Evolutionary conservation across 2,329 filamentous ascomycete genomes (phyloP).

Genomic region (Xylaria sp.): DNA sequence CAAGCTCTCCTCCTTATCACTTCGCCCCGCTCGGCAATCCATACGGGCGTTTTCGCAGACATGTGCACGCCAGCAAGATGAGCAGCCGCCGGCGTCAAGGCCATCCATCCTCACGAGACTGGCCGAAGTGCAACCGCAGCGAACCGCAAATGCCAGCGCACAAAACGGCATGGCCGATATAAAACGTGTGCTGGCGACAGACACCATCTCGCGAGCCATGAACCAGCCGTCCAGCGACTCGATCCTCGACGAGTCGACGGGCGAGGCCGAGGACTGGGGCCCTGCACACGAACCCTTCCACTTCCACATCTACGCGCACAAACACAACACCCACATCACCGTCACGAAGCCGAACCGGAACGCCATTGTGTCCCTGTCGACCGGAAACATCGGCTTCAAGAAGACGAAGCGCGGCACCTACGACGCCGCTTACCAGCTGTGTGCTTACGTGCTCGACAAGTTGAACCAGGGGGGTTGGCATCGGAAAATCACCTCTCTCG

Average conservation of each 20-base stretch:
- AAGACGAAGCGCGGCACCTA: constrained; percentile 84
- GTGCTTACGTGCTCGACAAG: constrained; percentile 82
- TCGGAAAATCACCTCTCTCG: constrained; percentile 78
- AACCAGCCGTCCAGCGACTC: constrained; percentile 37
- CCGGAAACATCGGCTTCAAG: constrained; percentile 91
- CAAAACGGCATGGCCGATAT: constrained; percentile 25
- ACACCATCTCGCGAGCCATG: constrained; percentile 38
- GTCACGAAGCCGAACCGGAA: constrained; percentile 84
- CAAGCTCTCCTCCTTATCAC: constrained; percentile 45
- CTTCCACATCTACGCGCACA: constrained; percentile 85
- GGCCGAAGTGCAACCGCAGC: neutral
- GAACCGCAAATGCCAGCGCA: neutral
- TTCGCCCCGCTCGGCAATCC: constrained; percentile 40
- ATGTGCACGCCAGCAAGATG: constrained; percentile 43
- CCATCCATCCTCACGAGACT: constrained; percentile 23
- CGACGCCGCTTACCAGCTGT: constrained; percentile 92
- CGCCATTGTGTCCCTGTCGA: constrained; percentile 81
- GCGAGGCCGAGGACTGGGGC: constrained; percentile 50
- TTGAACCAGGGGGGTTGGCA: constrained; percentile 85
- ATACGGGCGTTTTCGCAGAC: constrained; percentile 56
- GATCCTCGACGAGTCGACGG: constrained; percentile 38
- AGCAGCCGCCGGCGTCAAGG: constrained; percentile 25
- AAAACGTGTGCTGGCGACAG: constrained; percentile 37
- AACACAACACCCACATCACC: constrained; percentile 96
- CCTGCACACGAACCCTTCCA: constrained; percentile 74